phyloP scores from a whole-genome alignment of 169 alveolate species.

The Plasmodium gonderi region DNA sequence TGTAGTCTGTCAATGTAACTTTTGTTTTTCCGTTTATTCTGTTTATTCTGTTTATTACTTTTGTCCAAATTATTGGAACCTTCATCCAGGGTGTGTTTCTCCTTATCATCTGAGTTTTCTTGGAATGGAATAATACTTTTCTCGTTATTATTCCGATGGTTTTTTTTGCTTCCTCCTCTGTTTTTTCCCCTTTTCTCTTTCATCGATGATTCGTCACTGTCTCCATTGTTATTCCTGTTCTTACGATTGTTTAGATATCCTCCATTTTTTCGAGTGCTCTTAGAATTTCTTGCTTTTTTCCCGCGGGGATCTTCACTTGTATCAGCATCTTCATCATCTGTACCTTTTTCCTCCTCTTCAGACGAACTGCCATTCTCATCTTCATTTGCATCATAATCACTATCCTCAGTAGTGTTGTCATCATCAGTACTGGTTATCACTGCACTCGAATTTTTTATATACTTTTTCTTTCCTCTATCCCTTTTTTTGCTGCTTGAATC shows the following conservation, averaged over 20 bases:
- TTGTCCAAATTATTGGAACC: not conserved
- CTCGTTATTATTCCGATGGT: not conserved
- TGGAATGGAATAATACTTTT: not conserved
- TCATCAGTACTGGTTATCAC: constrained; percentile 23
- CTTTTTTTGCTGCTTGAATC: not conserved
- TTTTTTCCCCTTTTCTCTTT: not conserved
- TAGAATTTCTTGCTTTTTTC: not conserved
- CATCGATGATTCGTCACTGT: not conserved
- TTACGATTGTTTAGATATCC: not conserved
- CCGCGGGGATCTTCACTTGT: not conserved
- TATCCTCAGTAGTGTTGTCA: constrained; percentile 27
- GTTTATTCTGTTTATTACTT: not conserved
- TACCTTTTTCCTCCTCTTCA: not conserved
- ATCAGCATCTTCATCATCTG: constrained; percentile 6
- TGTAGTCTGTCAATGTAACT: constrained; percentile 58
- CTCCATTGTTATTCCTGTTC: not conserved
- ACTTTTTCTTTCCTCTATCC: constrained; percentile 7
- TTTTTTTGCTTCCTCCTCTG: not conserved
- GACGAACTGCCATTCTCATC: not conserved
- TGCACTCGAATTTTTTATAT: not conserved
- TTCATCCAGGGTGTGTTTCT: not conserved
- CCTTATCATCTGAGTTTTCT: not conserved
- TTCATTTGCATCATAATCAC: constrained; percentile 12
- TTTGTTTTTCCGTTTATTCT: not conserved
- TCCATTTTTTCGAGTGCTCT: not conserved